Evolutionary conservation across 352 stramenopile genomes (phyloP).

Genomic region (Vaucheria bursata): DNA sequence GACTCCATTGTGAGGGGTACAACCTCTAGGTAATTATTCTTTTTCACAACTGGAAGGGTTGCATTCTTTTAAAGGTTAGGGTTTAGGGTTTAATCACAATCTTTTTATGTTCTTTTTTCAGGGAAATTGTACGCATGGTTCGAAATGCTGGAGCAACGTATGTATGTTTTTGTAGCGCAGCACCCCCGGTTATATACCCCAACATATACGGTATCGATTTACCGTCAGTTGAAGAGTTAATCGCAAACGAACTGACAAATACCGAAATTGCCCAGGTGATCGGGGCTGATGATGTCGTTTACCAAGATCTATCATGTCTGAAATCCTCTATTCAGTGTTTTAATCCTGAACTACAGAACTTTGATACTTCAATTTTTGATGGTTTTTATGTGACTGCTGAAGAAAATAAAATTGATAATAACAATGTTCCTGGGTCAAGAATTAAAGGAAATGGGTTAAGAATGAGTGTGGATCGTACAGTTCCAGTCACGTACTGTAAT

Average conservation of each 20-base stretch:
- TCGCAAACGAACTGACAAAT: conserved; percentile 85
- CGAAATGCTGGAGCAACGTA: not conserved
- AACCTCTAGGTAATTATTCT: conserved; percentile 87
- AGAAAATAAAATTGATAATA: too few relatives aligned
- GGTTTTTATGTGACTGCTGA: conserved; percentile 89
- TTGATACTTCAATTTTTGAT: conserved; percentile 92
- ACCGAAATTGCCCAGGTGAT: conserved; percentile 75
- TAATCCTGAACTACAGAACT: conserved; percentile 53
- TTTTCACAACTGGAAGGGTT: too few relatives aligned
- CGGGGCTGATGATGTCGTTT: conserved; percentile 79
- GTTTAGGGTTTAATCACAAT: conserved; percentile 89
- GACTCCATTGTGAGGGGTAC: conserved; percentile 97
- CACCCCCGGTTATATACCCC: conserved; percentile 90
- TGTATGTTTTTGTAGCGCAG: conserved; percentile 63
- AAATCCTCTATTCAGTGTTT: conserved; percentile 14
- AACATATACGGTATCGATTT: conserved; percentile 99
- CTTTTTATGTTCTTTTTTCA: conserved; percentile 68
- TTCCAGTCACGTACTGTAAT: too few relatives aligned
- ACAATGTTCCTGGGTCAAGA: too few relatives aligned
- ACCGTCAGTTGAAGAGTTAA: conserved; percentile 87
- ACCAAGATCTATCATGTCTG: conserved; percentile 52
- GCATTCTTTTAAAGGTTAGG: conserved; percentile 94
- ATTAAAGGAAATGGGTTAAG: too few relatives aligned
- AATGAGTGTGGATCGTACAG: too few relatives aligned
- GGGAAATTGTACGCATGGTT: not conserved